Evolutionary conservation across 2,329 filamentous ascomycete genomes (phyloP), one percentile per base, ranked within the genome.

Genomic region (Apiospora phragmitis): DNA sequence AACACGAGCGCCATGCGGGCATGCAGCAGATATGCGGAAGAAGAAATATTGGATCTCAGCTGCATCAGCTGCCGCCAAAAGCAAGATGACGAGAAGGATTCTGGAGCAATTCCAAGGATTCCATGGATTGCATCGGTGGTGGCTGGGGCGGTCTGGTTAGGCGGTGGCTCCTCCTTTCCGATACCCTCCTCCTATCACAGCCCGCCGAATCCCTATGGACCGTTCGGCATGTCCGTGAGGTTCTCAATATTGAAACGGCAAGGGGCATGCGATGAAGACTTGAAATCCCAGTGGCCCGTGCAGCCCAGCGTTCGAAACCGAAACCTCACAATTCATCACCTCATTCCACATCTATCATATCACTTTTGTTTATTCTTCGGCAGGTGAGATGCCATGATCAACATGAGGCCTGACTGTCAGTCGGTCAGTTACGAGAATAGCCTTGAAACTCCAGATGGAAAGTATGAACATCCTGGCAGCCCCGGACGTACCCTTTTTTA

Each of bases 141-240:
- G 55, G 55, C 55, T 62, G 55, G 55, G 47, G 24, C 6, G 38
- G 24, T 14, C 51, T 32, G 29, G 51, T 16, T 35, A 29, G 26
- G 51, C 26, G 49, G 26, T 14, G 26, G 26, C 51, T 35, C 51
- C 51, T 59, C 51, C 51, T 59, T 59, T 21, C 29, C 51, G 21
- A 32, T 14, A 8, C 16, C 7, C 32, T 62, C 32, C 55, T 38
- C 32, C 55, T n/a, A n/a, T 38, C 55, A 38, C 55, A 38, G 21
- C 32, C 55, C 21, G 9, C 9, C 32, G 29, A 62, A 38, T 38
- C 11, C 55, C 21, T 38, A 38, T 38, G 16, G 32, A 62, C 55
- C 55, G 55, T 62, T 62, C 55, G 55, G 55, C 55, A 62, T 62
- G 55, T 38, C 55, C 55, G 55, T 62, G 55, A 62, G 55, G 55